Evolutionary conservation across 208 protist genomes (phyloP).

Genomic region (Crithidia brevicula): DNA sequence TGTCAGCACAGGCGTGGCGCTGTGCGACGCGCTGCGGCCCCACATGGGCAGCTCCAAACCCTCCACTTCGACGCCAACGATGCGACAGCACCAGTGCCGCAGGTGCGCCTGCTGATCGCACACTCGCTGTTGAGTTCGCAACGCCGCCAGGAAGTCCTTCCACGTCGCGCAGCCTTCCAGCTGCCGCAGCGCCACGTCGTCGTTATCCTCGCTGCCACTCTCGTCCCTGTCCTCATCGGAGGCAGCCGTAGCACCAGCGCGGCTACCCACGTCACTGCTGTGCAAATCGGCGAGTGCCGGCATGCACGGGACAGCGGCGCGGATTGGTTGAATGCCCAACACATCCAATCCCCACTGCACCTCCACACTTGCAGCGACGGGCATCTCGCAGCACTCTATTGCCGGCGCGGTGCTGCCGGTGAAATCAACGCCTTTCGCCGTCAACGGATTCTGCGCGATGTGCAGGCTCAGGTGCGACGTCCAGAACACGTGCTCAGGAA

Average conservation of each 20-base stretch:
- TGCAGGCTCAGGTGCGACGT: neutral
- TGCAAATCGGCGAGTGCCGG: neutral
- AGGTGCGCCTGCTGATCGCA: slow-evolving; percentile 15
- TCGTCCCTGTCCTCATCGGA: neutral
- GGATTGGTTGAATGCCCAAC: slow-evolving; percentile 6
- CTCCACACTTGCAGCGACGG: slow-evolving; percentile 10
- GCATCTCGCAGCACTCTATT: neutral
- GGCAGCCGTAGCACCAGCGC: neutral
- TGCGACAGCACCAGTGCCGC: slow-evolving; percentile 26
- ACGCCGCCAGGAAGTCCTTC: slow-evolving; percentile 18
- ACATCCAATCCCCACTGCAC: slow-evolving; percentile 25
- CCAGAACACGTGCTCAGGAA: neutral
- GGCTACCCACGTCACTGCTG: neutral
- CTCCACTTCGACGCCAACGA: slow-evolving; percentile 23
- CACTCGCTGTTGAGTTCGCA: neutral
- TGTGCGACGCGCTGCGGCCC: neutral
- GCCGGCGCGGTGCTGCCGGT: too few species aligned
- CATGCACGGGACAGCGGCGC: slow-evolving; percentile 11
- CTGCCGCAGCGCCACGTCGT: slow-evolving; percentile 4
- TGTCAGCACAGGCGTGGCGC: neutral
- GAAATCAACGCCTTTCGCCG: too few species aligned
- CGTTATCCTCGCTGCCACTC: neutral
- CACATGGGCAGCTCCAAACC: slow-evolving; percentile 25
- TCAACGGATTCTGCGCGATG: neutral
- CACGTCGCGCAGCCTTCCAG: slow-evolving; percentile 28